Base-by-base conservation (phyloP, 73 alveolate genomes). In the Paramecium octaurelia region DNA sequence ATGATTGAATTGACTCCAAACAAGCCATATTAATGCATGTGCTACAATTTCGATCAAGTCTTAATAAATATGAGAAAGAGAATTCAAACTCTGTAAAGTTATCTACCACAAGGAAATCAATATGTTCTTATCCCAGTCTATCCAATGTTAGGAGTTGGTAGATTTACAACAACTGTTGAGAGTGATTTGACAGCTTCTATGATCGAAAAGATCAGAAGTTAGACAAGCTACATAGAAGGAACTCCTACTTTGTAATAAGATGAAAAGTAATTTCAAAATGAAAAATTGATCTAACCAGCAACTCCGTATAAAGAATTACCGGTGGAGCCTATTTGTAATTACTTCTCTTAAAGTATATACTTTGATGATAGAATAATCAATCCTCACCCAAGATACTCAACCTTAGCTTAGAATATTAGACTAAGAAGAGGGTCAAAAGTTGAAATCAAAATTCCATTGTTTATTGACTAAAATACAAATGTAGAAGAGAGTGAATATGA, bases 331-430 rank as follows among this genome's bases (percentile, higher is more conserved):
- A 88, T 80, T 27, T 48, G 85, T 76, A 97, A 97, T 77, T 70
- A 87, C 34, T 88, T 73, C 54, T 92, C 97, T 58, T 69, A 93
- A 93, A 89, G 95, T 58, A 86, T 86, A 89, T 97, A 88, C 92
- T 86, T 97, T 16, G 93, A 92, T 85, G 99, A 98, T 85, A 93
- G 93, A 31, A 92, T 97, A 29, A 97, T 96, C 23, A 97, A 97
- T 93, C 99, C 98, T 58, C 99, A 98, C 91, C 99, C 99, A 10
- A 60, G 99, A 43, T 98, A 97, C 93, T 95, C 99, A 29, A 95
- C 97, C 20, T 92, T 98, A 23, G 93, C 99, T 84, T 75, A 92
- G 76, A 95, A 95, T 71, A 96, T 97, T 29, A 91, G 99, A 88
- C 58, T 85, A 70, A 93, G 99, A 89, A 95, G 99, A 95, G 97